A percentile compares a stretch with the other conserved stretches of the same genome.
These are phyloP conservation scores for Arthrobotrys musiformis DNA, from an alignment of 2,329 filamentous ascomycete species.

Conservation along the genomic window DNA sequence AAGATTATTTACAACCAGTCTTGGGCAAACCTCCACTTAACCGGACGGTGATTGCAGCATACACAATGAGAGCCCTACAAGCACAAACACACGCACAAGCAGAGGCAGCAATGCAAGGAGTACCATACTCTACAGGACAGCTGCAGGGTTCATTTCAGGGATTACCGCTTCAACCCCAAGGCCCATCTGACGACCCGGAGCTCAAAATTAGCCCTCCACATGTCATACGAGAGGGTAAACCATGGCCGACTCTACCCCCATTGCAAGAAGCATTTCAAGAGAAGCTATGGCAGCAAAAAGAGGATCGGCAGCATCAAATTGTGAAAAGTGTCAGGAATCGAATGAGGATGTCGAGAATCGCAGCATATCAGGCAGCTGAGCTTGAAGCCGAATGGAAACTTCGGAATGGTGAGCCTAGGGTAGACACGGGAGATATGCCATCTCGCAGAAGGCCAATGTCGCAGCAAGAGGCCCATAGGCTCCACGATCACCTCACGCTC, in stretches of 20 bases:
- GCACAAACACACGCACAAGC: neutral
- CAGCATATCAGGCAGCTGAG: neutral
- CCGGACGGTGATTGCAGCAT: too few species aligned
- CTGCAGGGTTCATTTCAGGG: too few species aligned
- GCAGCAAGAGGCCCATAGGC: neutral
- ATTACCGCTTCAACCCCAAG: too few species aligned
- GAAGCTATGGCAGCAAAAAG: neutral
- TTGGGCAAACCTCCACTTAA: neutral
- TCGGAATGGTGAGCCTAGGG: neutral
- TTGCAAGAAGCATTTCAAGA: neutral
- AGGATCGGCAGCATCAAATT: neutral
- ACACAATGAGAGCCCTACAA: too few species aligned
- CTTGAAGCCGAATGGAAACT: too few species aligned
- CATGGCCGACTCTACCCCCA: neutral
- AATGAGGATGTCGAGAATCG: neutral
- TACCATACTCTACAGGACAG: too few species aligned
- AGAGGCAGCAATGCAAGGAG: neutral
- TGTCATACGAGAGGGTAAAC: neutral
- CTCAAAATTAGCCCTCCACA: neutral
- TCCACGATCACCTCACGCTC: neutral
- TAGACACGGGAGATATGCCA: neutral
- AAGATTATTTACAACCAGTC: neutral
- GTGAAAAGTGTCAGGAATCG: too few species aligned
- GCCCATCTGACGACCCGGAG: too few species aligned
- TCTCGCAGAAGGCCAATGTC: neutral